Evolutionary conservation across 495 filamentous ascomycete species (phyloP).

Genomic region (Penicillium fimorum): DNA sequence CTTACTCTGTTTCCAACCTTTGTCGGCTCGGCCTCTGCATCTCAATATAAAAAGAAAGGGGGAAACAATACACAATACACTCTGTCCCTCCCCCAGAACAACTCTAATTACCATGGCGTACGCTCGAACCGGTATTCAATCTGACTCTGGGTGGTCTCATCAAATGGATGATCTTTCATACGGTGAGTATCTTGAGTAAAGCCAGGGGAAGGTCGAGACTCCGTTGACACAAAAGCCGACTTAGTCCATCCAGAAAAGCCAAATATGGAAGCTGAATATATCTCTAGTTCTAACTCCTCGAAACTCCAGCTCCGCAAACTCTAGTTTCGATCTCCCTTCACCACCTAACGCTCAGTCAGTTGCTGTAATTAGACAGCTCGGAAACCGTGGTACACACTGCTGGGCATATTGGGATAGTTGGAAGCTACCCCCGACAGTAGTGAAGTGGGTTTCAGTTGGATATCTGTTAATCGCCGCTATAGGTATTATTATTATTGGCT

Average conservation of each 20-base stretch:
- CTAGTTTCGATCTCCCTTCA: neutral
- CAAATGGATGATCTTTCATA: neutral
- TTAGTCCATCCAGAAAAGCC: neutral
- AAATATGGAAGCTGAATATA: too few relatives aligned
- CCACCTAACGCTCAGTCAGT: neutral
- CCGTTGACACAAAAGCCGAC: neutral
- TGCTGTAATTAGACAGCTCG: neutral
- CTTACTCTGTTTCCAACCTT: neutral
- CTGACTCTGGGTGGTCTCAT: neutral
- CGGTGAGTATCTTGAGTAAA: neutral
- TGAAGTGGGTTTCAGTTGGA: neutral
- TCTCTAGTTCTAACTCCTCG: neutral
- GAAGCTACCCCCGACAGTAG: neutral
- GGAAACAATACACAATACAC: neutral
- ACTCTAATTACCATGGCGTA: neutral
- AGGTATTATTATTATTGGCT: neutral
- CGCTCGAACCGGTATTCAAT: neutral
- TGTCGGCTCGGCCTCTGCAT: neutral
- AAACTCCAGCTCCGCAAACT: too few relatives aligned
- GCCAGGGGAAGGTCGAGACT: neutral
- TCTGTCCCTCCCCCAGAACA: neutral
- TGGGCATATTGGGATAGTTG: neutral
- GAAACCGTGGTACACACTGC: neutral
- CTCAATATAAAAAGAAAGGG: neutral
- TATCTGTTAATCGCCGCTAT: neutral